Base-by-base conservation (phyloP, 2,329 filamentous ascomycete genomes). In the Sporothrix brunneoviolacea region DNA sequence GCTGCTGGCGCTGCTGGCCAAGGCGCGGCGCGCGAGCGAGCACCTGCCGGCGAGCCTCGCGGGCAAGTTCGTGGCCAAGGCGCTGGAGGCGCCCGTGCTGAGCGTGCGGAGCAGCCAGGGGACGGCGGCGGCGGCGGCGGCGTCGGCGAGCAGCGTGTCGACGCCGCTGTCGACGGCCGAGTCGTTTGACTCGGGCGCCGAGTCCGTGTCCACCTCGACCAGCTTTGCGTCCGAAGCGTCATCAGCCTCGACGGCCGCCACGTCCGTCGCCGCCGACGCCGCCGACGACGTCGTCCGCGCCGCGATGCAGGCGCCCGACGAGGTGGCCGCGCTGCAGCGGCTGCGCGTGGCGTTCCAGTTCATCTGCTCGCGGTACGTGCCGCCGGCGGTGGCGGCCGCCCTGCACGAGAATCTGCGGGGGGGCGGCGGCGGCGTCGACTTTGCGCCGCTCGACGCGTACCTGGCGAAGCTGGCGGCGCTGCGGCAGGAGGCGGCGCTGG, bases 31-130 rank as follows among this genome's bases (percentile, higher is more conserved):
- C 5, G 85, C 94, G 75, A 73, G 75, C n/a, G 70, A 68, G 1
- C 30, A 19, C 16, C 69, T 97, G 9, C 90, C 93, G 2, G 69
- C 72, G 7, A 95, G 85, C 59, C 78, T 98, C 75, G 91, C 96
- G 63, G 86, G 93, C 41, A 84, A 80, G 37, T 94, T 95, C 59
- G 81, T 98, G 8, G 79, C 75, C 46, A 84, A 84, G 60, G 78
- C 79, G 2, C 72, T 98, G 5, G 86, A 93, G 58, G 78, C 83
- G 4, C 91, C 93, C 0, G 72, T 95, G 38, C 70, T 88, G 58
- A 80, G 80, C 28, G 73, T 90, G 36, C 83, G 76, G 60, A n/a
- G n/a, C n/a, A n/a, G n/a, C n/a, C n/a, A n/a, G n/a, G n/a, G n/a
- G n/a, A n/a, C n/a, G n/a, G 76, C 32, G 7, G 38, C 39, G n/a